Evolutionary conservation across 192 early-diverging fungal genomes (phyloP), one percentile per base, ranked within the genome.

Genomic region (Podila verticillata): DNA sequence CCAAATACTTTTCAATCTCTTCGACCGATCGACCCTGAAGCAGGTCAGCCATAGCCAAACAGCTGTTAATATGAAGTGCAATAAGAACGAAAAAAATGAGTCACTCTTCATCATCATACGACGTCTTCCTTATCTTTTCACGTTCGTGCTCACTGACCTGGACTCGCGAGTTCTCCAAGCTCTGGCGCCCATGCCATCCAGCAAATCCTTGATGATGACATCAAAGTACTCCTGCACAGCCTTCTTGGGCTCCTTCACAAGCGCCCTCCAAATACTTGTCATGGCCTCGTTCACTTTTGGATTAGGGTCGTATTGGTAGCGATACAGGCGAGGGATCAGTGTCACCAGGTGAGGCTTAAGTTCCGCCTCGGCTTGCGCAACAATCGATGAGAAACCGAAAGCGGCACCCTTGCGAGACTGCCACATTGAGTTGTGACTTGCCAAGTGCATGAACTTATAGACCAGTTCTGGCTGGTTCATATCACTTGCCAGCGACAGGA

Each of bases 391-490:
- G 61, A 98, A 95, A 17, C 96, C 96, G 77, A 96, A 92, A 12
- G 93, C 92, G 10, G 95, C 95, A 35, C 95, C 96, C 29, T 95
- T 87, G 26, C 95, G 85, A 17, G 95, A 95, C 68, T 92, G 92
- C 95, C 96, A 97, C 85, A 96, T 90, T 8, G 95, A 95, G 60
- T 95, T 93, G 75, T 97, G 94, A 39, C 92, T 93, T 1, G 97
- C 97, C 9, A 98, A 85, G 39, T 94, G 92, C 92, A 97, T 95
- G 70, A 98, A 95, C 67, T 93, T 93, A 83, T 97, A 97, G 7
- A 97, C 93, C 19, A 98, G 84, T 59, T 97, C 94, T 4, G 97
- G 96, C 51, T 97, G 95, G 63, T 95, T 96, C 89, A 98, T 90
- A 48, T 97, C 97, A 19, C 92, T 91, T 0, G 97, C 96, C n/a